These are phyloP conservation scores for Endoconidiophora laricicola DNA, from an alignment of 2,329 filamentous ascomycete genomes.

Conservation along the genomic window DNA sequence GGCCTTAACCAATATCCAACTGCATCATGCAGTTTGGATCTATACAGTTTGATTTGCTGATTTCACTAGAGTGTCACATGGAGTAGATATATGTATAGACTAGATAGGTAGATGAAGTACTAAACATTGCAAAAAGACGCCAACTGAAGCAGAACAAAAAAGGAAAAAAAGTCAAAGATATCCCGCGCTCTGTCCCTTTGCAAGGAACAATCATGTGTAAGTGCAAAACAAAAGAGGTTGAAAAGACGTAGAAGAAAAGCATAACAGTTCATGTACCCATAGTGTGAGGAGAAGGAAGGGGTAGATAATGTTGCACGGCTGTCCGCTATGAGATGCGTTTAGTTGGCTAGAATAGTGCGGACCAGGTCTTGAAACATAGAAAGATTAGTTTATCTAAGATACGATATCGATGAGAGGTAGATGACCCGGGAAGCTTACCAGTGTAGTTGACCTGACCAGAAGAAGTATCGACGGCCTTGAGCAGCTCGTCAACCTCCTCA, in stretches of 20 bases:
- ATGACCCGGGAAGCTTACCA: slow-evolving; percentile 38
- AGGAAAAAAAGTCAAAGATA: not conserved
- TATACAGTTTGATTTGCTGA: too few relatives aligned
- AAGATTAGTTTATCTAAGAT: not conserved
- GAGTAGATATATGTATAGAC: not conserved
- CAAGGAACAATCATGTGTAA: not conserved
- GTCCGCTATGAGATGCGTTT: slow-evolving; percentile 17
- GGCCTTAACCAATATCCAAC: too few relatives aligned
- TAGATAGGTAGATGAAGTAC: slow-evolving; percentile 1
- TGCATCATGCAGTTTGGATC: too few relatives aligned
- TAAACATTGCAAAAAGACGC: slow-evolving; percentile 1
- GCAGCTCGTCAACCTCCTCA: slow-evolving; percentile 94
- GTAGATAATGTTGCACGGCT: not conserved
- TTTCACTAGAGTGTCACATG: too few relatives aligned
- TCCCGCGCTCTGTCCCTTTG: slow-evolving; percentile 1
- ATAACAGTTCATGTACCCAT: slow-evolving; percentile 11
- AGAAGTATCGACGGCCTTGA: slow-evolving; percentile 94
- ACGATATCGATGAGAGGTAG: not conserved
- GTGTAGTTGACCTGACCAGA: slow-evolving; percentile 96
- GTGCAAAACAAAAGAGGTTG: not conserved
- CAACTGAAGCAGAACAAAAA: not conserved
- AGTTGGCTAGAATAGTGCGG: slow-evolving; percentile 75
- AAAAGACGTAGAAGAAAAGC: slow-evolving; percentile 8
- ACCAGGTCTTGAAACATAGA: slow-evolving; percentile 48
- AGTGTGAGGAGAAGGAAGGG: not conserved